Conservation (phyloP, 2,329 filamentous ascomycete genomes). For the Colletotrichum sp. region DNA sequence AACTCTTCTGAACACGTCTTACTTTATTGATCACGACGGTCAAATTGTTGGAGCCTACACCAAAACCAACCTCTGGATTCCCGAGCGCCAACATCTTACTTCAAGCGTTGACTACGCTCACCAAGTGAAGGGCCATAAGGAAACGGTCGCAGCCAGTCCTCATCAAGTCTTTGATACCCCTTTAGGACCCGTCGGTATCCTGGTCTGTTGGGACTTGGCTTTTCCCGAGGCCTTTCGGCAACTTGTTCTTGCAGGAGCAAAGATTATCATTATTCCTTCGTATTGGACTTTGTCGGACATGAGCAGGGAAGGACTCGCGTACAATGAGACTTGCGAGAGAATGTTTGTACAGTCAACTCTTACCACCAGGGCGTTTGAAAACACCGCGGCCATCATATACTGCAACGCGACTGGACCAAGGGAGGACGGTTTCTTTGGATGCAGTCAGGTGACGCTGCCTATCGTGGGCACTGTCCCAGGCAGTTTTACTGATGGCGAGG, state of each 20-base stretch:
- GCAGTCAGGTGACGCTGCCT: constrained; percentile 60
- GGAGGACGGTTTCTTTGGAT: constrained; percentile 52
- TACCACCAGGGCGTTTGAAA: constrained; percentile 59
- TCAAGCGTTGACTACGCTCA: constrained; percentile 29
- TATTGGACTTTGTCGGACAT: constrained; percentile 42
- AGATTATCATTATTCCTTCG: constrained; percentile 63
- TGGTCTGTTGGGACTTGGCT: constrained; percentile 65
- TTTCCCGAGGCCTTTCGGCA: constrained; percentile 66
- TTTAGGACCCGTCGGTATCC: constrained; percentile 57
- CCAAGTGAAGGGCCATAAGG: background rate
- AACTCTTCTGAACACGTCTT: constrained; percentile 46
- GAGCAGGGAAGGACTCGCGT: constrained; percentile 40
- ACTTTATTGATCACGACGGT: constrained; percentile 55
- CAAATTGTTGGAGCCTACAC: constrained; percentile 55
- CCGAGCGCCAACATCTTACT: constrained; percentile 52
- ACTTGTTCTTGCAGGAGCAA: constrained; percentile 58
- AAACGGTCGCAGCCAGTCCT: constrained; percentile 10
- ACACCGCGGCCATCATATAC: constrained; percentile 62
- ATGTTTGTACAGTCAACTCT: constrained; percentile 58
- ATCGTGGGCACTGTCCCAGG: constrained; percentile 56
- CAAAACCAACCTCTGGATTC: constrained; percentile 63
- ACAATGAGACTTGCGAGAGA: constrained; percentile 55
- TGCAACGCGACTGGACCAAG: constrained; percentile 58
- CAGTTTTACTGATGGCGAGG: constrained; percentile 51
- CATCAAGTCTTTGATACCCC: constrained; percentile 48